Evolutionary conservation across 257 asterid species (phyloP), one percentile per base, ranked within the genome.

Genomic region (Gentiana macrophylla): DNA sequence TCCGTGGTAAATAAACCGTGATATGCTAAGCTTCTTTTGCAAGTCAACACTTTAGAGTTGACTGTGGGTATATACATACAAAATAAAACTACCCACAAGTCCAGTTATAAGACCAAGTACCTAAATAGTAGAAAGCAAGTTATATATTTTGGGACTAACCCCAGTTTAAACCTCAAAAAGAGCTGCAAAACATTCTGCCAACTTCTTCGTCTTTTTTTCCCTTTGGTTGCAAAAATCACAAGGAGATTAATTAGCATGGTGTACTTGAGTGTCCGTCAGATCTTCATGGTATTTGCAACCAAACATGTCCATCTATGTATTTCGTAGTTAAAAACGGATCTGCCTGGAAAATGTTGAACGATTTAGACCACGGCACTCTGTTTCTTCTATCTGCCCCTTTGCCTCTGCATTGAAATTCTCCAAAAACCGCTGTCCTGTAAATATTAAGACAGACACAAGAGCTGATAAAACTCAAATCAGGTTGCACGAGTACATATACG

Each of bases 331-430:
- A 60, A 66, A 62, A 81, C 3, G 69, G 64, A 49, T 63, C 63
- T 10, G 78, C 94, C 69, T 87, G 71, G 1, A 32, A 12, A 65
- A 55, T 46, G 47, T 11, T 56, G 9, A 80, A 68, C 2, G 72
- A 63, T 63, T 69, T 82, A 0, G 95, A 70, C 95, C 95, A 91
- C n/a, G 71, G 53, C 5, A 64, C 84, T 45, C 87, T 60, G 3
- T 70, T 44, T 1, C 59, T 64, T 55, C 89, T 80, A 50, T 75
- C 68, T 7, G 94, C 86, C 51, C 95, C 98, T 12, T 56, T 56
- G 12, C 98, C 95, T n/a, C 68, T 65, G 71, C 89, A 79, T 35
- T 69, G 55, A 64, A 69, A 87, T 63, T 84, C 94, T 8, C 83
- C 95, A 37, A 91, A 84, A 6, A 53, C 60, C 3, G 68, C 86